Base-by-base conservation (phyloP, 2,329 filamentous ascomycete species). In the Hypoxylon sp. region DNA sequence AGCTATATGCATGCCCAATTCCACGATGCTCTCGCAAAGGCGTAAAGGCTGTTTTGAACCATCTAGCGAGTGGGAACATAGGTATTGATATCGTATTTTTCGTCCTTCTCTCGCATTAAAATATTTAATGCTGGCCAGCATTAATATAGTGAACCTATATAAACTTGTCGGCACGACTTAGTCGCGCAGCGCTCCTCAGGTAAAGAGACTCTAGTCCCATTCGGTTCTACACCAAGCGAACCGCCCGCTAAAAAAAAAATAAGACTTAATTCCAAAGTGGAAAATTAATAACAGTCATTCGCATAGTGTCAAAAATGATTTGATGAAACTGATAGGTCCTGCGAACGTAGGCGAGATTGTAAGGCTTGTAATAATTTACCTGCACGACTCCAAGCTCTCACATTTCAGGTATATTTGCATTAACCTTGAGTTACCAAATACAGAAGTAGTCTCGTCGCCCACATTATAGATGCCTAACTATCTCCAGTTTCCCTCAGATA, bases 1-100 rank as follows among this genome's bases (percentile, higher is more conserved):
- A 48, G 51, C 28, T 38, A 50, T 60, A 32, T 41, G 25, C 28
- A 25, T 32, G 28, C 14, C 19, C 41, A 17, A 34, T 56, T 34
- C 21, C 11, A 25, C 21, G 19, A 32, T 53, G 10, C 19, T 36
- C n/a, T 34, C 41, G 17, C 28, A 21, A 14, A 56, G 21, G 23
- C 19, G 28, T 34, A 43, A 25, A 23, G 23, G 36, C 10, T 17
- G 36, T 17, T n/a, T 21, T 23, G 10, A 25, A 48, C 48, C 23
- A 28, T 14, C 21, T 17, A 2, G 2, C 5, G 1, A 49, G 7
- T 13, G 11, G 13, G 19, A 19, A n/a, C n/a, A n/a, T n/a, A n/a
- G n/a, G 14, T 17, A 48, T 38, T 17, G 13, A 13, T 34, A 46
- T 41, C 1, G 30, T 19, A n/a, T 34, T 45, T n/a, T 11, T 21